Base-by-base conservation (phyloP, 2,329 filamentous ascomycete genomes). In the Aspergillus sp. region DNA sequence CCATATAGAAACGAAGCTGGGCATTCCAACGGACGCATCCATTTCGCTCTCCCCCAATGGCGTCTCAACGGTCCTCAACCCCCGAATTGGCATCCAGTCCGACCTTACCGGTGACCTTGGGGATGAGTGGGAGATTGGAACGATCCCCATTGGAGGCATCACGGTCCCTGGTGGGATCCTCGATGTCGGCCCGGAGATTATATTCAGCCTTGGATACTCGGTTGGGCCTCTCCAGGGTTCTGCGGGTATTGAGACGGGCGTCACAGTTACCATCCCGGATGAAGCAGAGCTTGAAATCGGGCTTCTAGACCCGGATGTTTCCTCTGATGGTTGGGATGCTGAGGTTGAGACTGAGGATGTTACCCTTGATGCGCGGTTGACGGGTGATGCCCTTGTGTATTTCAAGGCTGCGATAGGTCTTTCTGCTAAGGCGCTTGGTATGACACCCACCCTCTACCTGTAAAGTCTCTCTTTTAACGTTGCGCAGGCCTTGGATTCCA, bases 111-210 rank as follows among this genome's bases (percentile, higher is more conserved):
- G 57, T 9, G 55, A 54, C 9, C 55, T 57, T 5, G 55, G 56
- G 3, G 57, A 64, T 18, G 59, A 63, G 52, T 32, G 56, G 42
- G 52, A 51, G 6, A 53, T 67, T 42, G 59, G 57, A n/a, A 54
- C 56, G 3, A 64, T 66, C 42, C 61, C 64, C 1, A 54, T 68
- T 24, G 61, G 62, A 7, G 66, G 66, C 5, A 57, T 67, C n/a
- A 57, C 56, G 1, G 59, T 68, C 17, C 54, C 60, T 3, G 60
- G 62, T 3, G 60, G 61, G 7, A 43, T 68, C 15, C 45, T 64
- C 12, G 61, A 63, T 12, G 34, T 68, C 9, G 66, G 64, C 1
- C 61, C 64, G 3, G 43, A 60, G 34, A 58, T 67, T 48, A 59
- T 55, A 5, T 64, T 67, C 36, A 62, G 56, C 15, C 49, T 61